Conservation (phyloP, 352 stramenopile species). For the Lagenidium giganteum region DNA sequence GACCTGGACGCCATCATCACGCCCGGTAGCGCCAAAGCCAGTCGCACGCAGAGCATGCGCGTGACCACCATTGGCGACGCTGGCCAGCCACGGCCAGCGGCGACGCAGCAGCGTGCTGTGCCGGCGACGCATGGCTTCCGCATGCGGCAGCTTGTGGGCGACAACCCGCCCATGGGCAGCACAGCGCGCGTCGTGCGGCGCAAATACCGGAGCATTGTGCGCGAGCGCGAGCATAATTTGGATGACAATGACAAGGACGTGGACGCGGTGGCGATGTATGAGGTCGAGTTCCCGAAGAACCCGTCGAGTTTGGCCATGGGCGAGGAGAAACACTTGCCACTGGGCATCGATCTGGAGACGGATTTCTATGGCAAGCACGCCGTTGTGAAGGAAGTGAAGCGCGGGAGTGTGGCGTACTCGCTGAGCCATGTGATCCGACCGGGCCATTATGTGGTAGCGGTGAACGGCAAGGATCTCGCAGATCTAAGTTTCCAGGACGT, state of each 20-base stretch:
- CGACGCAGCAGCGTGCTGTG: conserved; percentile 2
- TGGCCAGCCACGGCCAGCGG: conserved; percentile 3
- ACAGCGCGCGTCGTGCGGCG: conserved; percentile 28
- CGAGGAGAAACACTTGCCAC: conserved; percentile 8
- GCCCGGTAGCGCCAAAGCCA: too few relatives aligned
- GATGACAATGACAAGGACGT: conserved; percentile 20
- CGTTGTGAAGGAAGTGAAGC: conserved; percentile 32
- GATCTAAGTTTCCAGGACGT: conserved; percentile 27
- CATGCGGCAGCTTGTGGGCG: conserved; percentile 25
- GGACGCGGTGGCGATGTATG: conserved; percentile 39
- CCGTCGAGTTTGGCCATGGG: not conserved
- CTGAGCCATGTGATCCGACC: conserved; percentile 20
- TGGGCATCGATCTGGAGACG: conserved; percentile 54
- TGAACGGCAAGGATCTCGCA: conserved; percentile 39
- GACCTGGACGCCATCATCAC: too few relatives aligned
- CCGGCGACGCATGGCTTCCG: conserved; percentile 12
- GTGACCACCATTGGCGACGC: too few relatives aligned
- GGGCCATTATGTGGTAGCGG: conserved; percentile 39
- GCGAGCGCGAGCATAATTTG: conserved; percentile 22
- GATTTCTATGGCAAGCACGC: conserved; percentile 50
- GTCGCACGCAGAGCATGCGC: too few relatives aligned
- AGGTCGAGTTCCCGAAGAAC: conserved; percentile 45
- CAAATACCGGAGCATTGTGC: conserved; percentile 36
- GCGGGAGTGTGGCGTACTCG: conserved; percentile 23
- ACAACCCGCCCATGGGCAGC: conserved; percentile 28